These are phyloP conservation scores for Didymosphaeria variabile DNA, from an alignment of 2,329 filamentous ascomycete species.

Conservation along the genomic window DNA sequence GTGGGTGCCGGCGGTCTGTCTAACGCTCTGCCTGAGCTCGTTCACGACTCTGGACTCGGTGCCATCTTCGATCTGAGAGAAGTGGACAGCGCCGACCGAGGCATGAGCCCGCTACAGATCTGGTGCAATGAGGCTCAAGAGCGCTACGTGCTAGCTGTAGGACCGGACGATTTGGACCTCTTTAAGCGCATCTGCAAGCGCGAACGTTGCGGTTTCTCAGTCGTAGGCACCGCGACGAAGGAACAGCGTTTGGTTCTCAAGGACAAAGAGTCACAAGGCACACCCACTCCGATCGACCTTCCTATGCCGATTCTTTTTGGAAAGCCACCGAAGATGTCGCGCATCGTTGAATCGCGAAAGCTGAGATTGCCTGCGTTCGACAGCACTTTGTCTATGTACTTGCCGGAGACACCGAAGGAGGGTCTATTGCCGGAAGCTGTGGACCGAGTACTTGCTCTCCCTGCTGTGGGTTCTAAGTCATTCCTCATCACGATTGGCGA, in stretches of 20 bases:
- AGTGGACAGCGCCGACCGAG: constrained; percentile 86
- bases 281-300: constrained; percentile 83
- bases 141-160: constrained; percentile 90
- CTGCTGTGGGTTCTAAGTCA: constrained; percentile 93
- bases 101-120: constrained; percentile 95
- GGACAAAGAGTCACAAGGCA: constrained; percentile 78
- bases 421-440: constrained; percentile 74
- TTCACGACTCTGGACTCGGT: constrained; percentile 90
- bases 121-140: constrained; percentile 99
- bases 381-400: constrained; percentile 72
- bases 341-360: constrained; percentile 75
- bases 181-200: constrained; percentile 76
- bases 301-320: constrained; percentile 91
- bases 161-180: constrained; percentile 77
- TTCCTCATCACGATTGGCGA: constrained; percentile 98
- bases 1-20: constrained; percentile 92
- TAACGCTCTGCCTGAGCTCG: constrained; percentile 85
- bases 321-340: constrained; percentile 82
- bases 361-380: constrained; percentile 77
- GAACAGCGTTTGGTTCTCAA: constrained; percentile 79
- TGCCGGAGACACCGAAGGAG: constrained; percentile 64
- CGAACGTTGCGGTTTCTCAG: constrained; percentile 91
- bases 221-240: constrained; percentile 82
- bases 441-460: constrained; percentile 81
- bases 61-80: constrained; percentile 95